phyloP scores from a whole-genome alignment of 83 land plant species.

The Diphasiastrum complanatum region DNA sequence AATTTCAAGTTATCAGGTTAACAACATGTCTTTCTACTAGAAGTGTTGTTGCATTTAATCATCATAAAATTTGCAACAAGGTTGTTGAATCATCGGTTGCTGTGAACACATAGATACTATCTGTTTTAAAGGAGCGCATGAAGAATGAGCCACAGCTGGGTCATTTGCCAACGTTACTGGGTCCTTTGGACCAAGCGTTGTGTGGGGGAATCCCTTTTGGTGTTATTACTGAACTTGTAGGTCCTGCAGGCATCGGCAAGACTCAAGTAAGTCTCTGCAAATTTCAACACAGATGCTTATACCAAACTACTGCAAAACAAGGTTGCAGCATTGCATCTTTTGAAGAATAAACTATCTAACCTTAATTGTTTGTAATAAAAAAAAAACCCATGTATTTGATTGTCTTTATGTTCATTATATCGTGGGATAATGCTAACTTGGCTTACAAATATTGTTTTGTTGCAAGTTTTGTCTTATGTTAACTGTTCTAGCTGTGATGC shows the following conservation, averaged over 20 bases:
- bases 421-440: background rate
- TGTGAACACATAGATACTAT: slow-evolving; percentile 43
- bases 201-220: slow-evolving; percentile 93
- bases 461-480: slow-evolving; percentile 73
- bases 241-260: slow-evolving; percentile 84
- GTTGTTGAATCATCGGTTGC: background rate
- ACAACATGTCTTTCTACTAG: too few relatives aligned
- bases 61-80: background rate
- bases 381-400: too few relatives aligned
- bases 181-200: slow-evolving; percentile 57
- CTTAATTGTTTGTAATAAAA: background rate
- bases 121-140: slow-evolving; percentile 41
- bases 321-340: background rate
- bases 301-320: background rate
- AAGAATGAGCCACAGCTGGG: slow-evolving; percentile 37
- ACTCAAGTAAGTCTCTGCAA: slow-evolving; percentile 49
- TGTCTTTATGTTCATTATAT: too few relatives aligned
- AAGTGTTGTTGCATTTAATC: background rate
- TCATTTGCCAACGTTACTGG: slow-evolving; percentile 61
- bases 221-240: slow-evolving; percentile 75
- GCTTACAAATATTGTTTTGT: background rate
- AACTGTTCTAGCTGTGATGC: slow-evolving; percentile 57
- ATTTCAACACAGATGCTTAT: background rate
- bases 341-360: background rate
- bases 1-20: too few relatives aligned